A percentile compares a stretch with the other conserved stretches of the same genome.
These are phyloP conservation scores for Sporothrix schenckii DNA, from an alignment of 2,329 filamentous ascomycete species.

Conservation along the genomic window DNA sequence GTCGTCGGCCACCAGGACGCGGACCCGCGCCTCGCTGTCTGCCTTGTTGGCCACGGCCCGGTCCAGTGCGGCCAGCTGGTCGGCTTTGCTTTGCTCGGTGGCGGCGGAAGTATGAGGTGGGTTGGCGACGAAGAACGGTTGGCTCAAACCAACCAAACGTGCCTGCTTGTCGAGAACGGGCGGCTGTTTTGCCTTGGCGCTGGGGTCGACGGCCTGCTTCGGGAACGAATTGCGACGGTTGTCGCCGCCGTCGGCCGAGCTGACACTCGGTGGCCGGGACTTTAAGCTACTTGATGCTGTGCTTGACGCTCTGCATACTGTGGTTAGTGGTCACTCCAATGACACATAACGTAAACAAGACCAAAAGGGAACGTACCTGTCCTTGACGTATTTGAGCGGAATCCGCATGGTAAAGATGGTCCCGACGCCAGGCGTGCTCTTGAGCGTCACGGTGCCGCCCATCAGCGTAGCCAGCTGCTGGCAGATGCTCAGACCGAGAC, in stretches of 20 bases:
- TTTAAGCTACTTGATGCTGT: constrained; percentile 58
- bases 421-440: constrained; percentile 71
- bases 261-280: constrained; percentile 54
- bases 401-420: constrained; percentile 83
- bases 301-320: constrained; percentile 50
- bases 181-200: constrained; percentile 40
- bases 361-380: constrained; percentile 40
- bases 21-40: constrained; percentile 62
- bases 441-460: constrained; percentile 73
- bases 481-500: constrained; percentile 85
- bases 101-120: constrained; percentile 40
- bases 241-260: constrained; percentile 48
- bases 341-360: too few species aligned
- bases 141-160: constrained; percentile 78
- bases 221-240: constrained; percentile 40
- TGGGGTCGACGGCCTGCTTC: constrained; percentile 36
- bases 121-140: constrained; percentile 72
- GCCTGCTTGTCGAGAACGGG: constrained; percentile 66
- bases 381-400: constrained; percentile 74
- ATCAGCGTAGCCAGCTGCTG: constrained; percentile 82
- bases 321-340: neutral
- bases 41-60: constrained; percentile 65
- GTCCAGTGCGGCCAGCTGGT: constrained; percentile 67
- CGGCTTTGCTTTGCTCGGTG: constrained; percentile 50
- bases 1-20: constrained; percentile 81